A percentile compares a stretch with the other conserved stretches of the same genome.
Evolutionary conservation across 2,329 filamentous ascomycete species (phyloP).

Genomic region (Beauveria medogensis): DNA sequence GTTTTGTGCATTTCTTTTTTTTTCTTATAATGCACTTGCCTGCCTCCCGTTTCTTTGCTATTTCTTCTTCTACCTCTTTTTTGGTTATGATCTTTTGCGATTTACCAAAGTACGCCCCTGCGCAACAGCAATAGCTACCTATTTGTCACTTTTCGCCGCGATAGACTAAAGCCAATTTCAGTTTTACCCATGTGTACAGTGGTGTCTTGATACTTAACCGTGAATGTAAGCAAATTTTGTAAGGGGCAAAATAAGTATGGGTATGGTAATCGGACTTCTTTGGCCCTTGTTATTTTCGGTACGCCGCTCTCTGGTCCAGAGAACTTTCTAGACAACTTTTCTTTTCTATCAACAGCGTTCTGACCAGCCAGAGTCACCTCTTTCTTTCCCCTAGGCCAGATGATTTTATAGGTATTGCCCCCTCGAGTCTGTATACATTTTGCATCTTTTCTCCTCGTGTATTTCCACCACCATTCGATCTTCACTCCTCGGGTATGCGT

Average conservation of each 20-base stretch:
- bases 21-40: no score
- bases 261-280: slow-evolving; percentile 8
- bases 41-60: no score
- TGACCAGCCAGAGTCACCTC: not conserved
- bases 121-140: no score
- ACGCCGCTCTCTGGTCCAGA: not conserved
- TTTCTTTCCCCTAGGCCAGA: not conserved
- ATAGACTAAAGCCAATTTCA: no score
- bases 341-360: slow-evolving; percentile 3
- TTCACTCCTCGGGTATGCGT: slow-evolving; percentile 14
- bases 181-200: no score
- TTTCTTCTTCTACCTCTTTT: no score
- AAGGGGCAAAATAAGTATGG: not conserved
- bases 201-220: no score
- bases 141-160: no score
- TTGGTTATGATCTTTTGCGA: no score
- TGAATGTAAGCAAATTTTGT: not conserved
- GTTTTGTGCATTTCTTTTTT: no score
- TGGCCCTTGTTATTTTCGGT: slow-evolving; percentile 2
- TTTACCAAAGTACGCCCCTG: no score
- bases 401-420: not conserved
- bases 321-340: not conserved
- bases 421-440: slow-evolving; percentile 7
- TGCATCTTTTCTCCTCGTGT: not conserved
- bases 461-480: slow-evolving; percentile 14